These are phyloP conservation scores for Flaveria brownii DNA, from an alignment of 129 eudicot species.

Conservation along the genomic window DNA sequence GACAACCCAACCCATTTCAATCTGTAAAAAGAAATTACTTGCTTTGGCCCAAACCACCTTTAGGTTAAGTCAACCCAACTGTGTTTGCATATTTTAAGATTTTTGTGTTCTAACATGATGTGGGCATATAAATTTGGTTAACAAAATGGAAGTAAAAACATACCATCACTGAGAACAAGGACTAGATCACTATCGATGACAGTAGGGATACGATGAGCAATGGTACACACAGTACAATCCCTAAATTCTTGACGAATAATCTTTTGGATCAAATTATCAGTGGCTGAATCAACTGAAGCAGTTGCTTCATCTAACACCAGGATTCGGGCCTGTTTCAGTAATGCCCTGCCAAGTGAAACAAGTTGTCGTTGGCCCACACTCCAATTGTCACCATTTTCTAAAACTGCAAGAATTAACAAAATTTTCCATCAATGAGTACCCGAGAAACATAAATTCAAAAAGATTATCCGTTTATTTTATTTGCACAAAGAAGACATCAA, in stretches of 20 bases:
- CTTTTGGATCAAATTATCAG: constrained; percentile 87
- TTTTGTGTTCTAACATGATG: no score
- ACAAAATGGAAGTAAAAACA: constrained; percentile 12
- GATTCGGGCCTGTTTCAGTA: constrained; percentile 85
- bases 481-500: not conserved
- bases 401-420: constrained; percentile 46
- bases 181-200: constrained; percentile 93
- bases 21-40: no score
- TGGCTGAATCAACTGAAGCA: constrained; percentile 95
- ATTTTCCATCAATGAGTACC: constrained; percentile 17
- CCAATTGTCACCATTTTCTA: constrained; percentile 96
- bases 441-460: not conserved
- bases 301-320: constrained; percentile 96
- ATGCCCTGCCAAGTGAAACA: constrained; percentile 86
- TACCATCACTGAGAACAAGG: constrained; percentile 95
- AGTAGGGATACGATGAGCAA: constrained; percentile 95
- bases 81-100: no score
- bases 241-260: constrained; percentile 75
- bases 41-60: no score
- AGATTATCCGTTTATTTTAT: constrained; percentile 9
- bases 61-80: no score
- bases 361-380: constrained; percentile 96
- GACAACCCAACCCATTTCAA: no score
- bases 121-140: not conserved
- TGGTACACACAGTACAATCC: constrained; percentile 86